Evolutionary conservation across 345 rosid species (phyloP).

Genomic region (Viola odorata): DNA sequence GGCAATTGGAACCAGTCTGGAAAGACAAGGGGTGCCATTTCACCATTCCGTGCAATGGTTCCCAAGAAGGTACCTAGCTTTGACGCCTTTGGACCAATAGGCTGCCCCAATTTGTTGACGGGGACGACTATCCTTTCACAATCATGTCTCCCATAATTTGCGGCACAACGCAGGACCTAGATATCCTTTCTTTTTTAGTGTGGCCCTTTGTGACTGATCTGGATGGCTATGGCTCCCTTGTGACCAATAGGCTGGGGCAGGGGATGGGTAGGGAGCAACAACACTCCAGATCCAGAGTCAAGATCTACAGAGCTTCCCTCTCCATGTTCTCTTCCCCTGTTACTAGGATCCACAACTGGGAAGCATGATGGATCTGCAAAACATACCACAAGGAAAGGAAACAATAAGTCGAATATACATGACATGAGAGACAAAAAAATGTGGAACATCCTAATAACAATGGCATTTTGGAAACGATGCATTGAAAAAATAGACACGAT

Average conservation of each 20-base stretch:
- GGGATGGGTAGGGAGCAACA: not conserved
- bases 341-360: too few relatives aligned
- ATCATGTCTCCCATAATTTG: constrained; percentile 17
- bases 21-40: constrained; percentile 28
- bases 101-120: constrained; percentile 28
- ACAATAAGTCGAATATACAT: too few relatives aligned
- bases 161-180: constrained; percentile 29
- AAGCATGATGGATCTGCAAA: too few relatives aligned
- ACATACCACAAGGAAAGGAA: too few relatives aligned
- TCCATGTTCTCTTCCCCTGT: not conserved
- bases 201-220: not conserved
- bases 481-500: too few relatives aligned
- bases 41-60: constrained; percentile 33
- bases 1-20: constrained; percentile 26
- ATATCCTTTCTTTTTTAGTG: not conserved
- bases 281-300: not conserved
- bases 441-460: too few relatives aligned
- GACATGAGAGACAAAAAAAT: too few relatives aligned
- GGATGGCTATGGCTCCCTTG: constrained; percentile 3
- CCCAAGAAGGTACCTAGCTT: constrained; percentile 33
- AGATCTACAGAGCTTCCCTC: constrained; percentile 7
- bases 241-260: constrained; percentile 13
- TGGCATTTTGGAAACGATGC: too few relatives aligned
- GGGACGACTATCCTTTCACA: constrained; percentile 25
- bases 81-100: constrained; percentile 30